Evolutionary conservation across 108 stramenopile species (phyloP).

Genomic region (Craspedostauros australis): DNA sequence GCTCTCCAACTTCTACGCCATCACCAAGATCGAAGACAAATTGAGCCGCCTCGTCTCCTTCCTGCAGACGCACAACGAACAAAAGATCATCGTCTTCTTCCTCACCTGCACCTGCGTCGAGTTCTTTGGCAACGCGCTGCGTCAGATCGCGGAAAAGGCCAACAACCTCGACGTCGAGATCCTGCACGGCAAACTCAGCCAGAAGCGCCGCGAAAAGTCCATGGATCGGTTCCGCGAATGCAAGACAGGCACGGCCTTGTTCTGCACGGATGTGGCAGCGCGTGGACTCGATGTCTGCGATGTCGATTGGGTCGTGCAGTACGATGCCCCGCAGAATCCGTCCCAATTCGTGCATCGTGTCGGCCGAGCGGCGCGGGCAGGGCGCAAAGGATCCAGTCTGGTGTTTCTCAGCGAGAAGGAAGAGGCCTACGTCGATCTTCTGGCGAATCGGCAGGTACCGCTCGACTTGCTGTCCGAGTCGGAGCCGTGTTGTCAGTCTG

Average conservation of each 20-base stretch:
- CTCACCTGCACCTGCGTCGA: slow-evolving; percentile 96
- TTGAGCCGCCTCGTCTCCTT: slow-evolving; percentile 76
- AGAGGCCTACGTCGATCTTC: slow-evolving; percentile 90
- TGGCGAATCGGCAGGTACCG: slow-evolving; percentile 80
- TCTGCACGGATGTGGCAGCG: slow-evolving; percentile 98
- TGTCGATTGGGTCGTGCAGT: slow-evolving; percentile 95
- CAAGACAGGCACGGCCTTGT: slow-evolving; percentile 64
- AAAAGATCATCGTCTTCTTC: slow-evolving; percentile 95
- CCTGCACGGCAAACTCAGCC: slow-evolving; percentile 92
- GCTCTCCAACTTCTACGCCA: slow-evolving; percentile 88
- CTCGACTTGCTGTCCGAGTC: slow-evolving; percentile 41
- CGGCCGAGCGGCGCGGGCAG: slow-evolving; percentile 94
- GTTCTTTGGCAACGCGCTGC: slow-evolving; percentile 75
- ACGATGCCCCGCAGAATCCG: slow-evolving; percentile 95
- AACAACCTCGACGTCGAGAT: slow-evolving; percentile 42
- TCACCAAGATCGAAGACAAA: slow-evolving; percentile 78
- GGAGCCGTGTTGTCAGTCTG: slow-evolving; percentile 49
- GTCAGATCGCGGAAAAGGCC: slow-evolving; percentile 36
- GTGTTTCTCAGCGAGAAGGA: slow-evolving; percentile 89
- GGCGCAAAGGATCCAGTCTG: slow-evolving; percentile 75
- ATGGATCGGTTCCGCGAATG: slow-evolving; percentile 77
- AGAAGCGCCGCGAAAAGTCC: slow-evolving; percentile 88
- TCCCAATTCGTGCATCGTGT: slow-evolving; percentile 96
- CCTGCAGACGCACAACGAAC: slow-evolving; percentile 56
- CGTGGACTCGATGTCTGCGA: slow-evolving; percentile 95